Evolutionary conservation across 768 basidiomycete species (phyloP).

Genomic region (Leucogyrophana mollusca): DNA sequence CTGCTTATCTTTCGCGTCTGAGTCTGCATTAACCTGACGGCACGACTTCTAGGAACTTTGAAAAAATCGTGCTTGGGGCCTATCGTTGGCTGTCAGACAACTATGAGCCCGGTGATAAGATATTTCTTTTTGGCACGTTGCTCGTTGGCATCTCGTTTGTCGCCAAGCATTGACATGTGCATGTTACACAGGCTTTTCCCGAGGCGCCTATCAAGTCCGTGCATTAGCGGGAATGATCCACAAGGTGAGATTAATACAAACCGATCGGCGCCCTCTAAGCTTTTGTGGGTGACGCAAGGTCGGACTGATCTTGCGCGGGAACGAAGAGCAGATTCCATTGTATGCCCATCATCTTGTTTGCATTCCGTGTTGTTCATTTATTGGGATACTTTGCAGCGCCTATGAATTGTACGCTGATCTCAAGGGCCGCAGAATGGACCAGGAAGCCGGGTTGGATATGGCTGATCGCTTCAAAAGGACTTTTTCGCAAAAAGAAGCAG

Average conservation of each 20-base stretch:
- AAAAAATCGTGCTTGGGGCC: conserved; percentile 23
- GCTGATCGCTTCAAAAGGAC: conserved; percentile 24
- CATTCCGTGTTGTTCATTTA: too few relatives aligned
- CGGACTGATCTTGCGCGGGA: conserved; percentile 28
- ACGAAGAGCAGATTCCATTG: too few relatives aligned
- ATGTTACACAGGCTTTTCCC: too few relatives aligned
- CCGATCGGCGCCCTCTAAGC: conserved; percentile 1
- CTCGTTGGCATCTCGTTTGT: neutral
- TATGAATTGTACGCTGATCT: conserved; percentile 25
- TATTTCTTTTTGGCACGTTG: conserved; percentile 35
- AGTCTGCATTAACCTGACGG: too few relatives aligned
- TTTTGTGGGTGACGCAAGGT: conserved; percentile 19
- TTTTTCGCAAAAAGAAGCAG: conserved; percentile 21
- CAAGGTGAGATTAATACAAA: conserved; percentile 13
- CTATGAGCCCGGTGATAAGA: too few relatives aligned
- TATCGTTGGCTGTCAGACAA: conserved; percentile 34
- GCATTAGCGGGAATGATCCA: conserved; percentile 36
- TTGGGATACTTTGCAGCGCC: conserved; percentile 16
- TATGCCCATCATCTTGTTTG: too few relatives aligned
- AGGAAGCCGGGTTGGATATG: conserved; percentile 8
- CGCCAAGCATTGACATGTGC: conserved; percentile 28
- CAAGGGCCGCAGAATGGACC: conserved; percentile 6
- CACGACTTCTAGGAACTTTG: conserved; percentile 30
- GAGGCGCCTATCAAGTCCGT: conserved; percentile 42
- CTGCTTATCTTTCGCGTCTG: too few relatives aligned